Evolutionary conservation across 495 filamentous ascomycete genomes (phyloP).

Genomic region (Hyaloscypha bicolor): DNA sequence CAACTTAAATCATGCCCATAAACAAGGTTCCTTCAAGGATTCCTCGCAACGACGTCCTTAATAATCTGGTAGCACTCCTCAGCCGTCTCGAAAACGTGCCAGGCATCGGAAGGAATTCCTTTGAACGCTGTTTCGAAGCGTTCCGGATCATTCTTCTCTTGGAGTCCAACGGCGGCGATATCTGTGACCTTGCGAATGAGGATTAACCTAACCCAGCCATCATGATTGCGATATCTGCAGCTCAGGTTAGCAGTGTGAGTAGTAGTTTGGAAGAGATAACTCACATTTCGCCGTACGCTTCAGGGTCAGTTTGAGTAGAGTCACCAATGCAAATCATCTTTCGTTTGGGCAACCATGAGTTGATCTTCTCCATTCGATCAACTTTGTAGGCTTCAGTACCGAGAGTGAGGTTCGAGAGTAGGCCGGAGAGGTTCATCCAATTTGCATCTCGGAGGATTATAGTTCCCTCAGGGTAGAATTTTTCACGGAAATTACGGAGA

Average conservation of each 20-base stretch:
- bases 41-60: conserved; percentile 36
- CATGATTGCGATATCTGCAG: conserved; percentile 49
- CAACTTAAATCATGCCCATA: background rate
- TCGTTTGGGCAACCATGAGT: conserved; percentile 71
- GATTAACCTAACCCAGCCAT: conserved; percentile 77
- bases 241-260: background rate
- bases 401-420: conserved; percentile 76
- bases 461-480: conserved; percentile 74
- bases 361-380: conserved; percentile 75
- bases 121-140: conserved; percentile 86
- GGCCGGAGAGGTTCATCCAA: conserved; percentile 83
- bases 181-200: conserved; percentile 82
- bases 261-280: conserved; percentile 3
- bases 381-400: conserved; percentile 88
- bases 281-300: conserved; percentile 81
- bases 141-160: conserved; percentile 68
- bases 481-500: conserved; percentile 69
- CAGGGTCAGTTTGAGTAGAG: conserved; percentile 88
- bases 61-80: conserved; percentile 55
- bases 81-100: conserved; percentile 80
- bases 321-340: conserved; percentile 87
- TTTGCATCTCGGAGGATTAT: conserved; percentile 81
- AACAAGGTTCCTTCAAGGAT: conserved; percentile 7
- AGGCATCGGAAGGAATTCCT: conserved; percentile 66
- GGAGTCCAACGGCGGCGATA: conserved; percentile 67